These are phyloP conservation scores for Lathyrus oleraceus DNA, from an alignment of 306 rosid species.

Conservation along the genomic window DNA sequence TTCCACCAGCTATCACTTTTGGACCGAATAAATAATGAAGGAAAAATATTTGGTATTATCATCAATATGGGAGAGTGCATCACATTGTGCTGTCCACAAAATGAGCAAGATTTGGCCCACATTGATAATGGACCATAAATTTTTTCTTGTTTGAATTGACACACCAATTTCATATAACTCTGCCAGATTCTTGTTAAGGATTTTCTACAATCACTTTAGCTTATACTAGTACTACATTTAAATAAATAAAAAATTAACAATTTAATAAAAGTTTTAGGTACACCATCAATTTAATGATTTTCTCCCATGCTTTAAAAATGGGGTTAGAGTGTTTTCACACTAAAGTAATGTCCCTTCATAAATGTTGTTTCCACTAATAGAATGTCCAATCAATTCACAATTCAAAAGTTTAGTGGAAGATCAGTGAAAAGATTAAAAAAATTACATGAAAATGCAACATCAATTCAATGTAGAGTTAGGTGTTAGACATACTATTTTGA, in stretches of 20 bases:
- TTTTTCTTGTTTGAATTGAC: conserved; percentile 40
- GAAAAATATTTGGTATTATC: conserved; percentile 48
- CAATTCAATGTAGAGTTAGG: conserved; percentile 27
- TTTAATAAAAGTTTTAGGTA: conserved; percentile 13
- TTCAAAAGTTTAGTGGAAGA: conserved; percentile 39
- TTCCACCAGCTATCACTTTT: conserved; percentile 53
- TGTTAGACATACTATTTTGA: conserved; percentile 31
- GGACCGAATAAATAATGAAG: conserved; percentile 38
- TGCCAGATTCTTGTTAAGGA: conserved; percentile 33
- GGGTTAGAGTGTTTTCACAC: conserved; percentile 36
- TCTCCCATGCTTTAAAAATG: conserved; percentile 23
- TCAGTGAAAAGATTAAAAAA: conserved; percentile 38
- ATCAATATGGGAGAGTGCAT: conserved; percentile 49
- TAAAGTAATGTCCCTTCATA: conserved; percentile 26
- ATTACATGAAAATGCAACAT: conserved; percentile 38
- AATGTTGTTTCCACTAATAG: conserved; percentile 36
- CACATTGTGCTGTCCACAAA: conserved; percentile 56
- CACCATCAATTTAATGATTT: conserved; percentile 30
- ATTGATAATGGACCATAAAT: conserved; percentile 42
- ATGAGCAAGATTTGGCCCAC: conserved; percentile 56
- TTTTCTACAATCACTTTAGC: conserved; percentile 35
- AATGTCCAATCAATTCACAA: conserved; percentile 40
- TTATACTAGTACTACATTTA: too few species aligned
- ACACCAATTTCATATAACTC: conserved; percentile 33
- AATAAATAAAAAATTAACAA: too few species aligned